These are phyloP conservation scores for Agrocybe praecox DNA, from an alignment of 768 basidiomycete species.

Conservation along the genomic window DNA sequence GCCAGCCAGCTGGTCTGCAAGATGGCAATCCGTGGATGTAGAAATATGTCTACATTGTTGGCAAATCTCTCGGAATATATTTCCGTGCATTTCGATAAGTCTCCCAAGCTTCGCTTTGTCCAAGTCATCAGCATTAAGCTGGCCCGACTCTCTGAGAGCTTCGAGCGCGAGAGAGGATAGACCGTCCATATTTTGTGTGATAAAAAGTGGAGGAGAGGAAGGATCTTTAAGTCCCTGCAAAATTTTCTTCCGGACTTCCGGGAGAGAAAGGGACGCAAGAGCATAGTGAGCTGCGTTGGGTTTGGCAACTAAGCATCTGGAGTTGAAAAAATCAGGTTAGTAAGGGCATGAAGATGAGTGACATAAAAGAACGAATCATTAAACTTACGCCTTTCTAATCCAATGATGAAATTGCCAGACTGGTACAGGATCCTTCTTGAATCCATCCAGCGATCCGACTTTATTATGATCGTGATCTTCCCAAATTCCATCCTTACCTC, in stretches of 20 bases:
- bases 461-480: background rate
- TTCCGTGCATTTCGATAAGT: conserved; percentile 53
- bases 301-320: conserved; percentile 33
- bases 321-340: background rate
- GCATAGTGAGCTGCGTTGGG: conserved; percentile 49
- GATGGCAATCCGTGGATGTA: background rate
- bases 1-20: background rate
- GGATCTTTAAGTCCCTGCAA: conserved; percentile 26
- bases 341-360: background rate
- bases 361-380: background rate
- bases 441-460: conserved; percentile 8
- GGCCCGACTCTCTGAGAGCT: conserved; percentile 17
- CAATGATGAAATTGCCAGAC: conserved; percentile 53
- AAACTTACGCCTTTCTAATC: conserved; percentile 27
- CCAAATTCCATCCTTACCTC: background rate
- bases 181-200: conserved; percentile 53
- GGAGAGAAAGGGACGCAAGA: conserved; percentile 39
- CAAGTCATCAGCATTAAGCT: conserved; percentile 2
- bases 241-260: conserved; percentile 27
- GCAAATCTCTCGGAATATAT: conserved; percentile 45
- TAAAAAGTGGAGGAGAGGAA: conserved; percentile 30
- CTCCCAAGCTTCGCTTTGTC: conserved; percentile 4
- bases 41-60: conserved; percentile 27
- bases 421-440: conserved; percentile 36
- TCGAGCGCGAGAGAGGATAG: conserved; percentile 35